A percentile compares a stretch with the other conserved stretches of the same genome.
Conservation (phyloP, 306 rosid genomes). For the Dalbergia cultrata region DNA sequence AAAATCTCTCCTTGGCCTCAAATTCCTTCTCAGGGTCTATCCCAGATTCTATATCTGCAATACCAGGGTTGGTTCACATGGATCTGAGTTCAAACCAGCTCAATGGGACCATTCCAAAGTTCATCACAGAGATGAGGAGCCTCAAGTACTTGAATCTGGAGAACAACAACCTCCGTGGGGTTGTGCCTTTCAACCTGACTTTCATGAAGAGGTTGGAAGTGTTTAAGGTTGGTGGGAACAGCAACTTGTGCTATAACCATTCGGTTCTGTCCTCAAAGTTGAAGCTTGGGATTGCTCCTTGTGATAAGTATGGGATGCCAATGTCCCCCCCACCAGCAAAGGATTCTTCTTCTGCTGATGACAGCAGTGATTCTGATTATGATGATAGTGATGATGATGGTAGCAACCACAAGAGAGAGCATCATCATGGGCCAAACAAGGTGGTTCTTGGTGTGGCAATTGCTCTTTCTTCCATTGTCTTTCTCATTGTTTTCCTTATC, state of each 20-base stretch:
- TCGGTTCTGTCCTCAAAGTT: slow-evolving; percentile 71
- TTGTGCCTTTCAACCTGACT: slow-evolving; percentile 73
- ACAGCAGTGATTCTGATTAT: slow-evolving; percentile 53
- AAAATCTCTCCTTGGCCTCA: slow-evolving; percentile 66
- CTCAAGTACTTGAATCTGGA: slow-evolving; percentile 79
- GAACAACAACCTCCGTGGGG: slow-evolving; percentile 69
- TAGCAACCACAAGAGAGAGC: slow-evolving; percentile 48
- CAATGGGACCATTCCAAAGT: slow-evolving; percentile 79
- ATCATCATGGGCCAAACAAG: slow-evolving; percentile 81
- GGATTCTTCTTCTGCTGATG: slow-evolving; percentile 52
- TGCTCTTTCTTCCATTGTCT: slow-evolving; percentile 84
- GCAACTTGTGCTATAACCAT: slow-evolving; percentile 79
- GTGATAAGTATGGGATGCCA: slow-evolving; percentile 86
- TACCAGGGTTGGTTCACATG: slow-evolving; percentile 73
- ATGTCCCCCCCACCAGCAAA: slow-evolving; percentile 78
- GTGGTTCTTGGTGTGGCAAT: slow-evolving; percentile 91
- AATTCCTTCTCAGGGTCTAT: slow-evolving; percentile 74
- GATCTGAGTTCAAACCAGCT: slow-evolving; percentile 89
- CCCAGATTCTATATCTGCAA: slow-evolving; percentile 74
- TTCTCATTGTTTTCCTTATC: slow-evolving; percentile 77
- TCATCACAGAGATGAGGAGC: slow-evolving; percentile 67
- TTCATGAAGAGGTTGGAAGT: slow-evolving; percentile 62
- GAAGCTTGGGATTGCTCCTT: slow-evolving; percentile 84
- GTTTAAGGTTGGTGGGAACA: slow-evolving; percentile 73
- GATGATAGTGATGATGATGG: slow-evolving; percentile 54